Conservation (phyloP, 495 filamentous ascomycete genomes). For the Aspergillus sclerotioniger region DNA sequence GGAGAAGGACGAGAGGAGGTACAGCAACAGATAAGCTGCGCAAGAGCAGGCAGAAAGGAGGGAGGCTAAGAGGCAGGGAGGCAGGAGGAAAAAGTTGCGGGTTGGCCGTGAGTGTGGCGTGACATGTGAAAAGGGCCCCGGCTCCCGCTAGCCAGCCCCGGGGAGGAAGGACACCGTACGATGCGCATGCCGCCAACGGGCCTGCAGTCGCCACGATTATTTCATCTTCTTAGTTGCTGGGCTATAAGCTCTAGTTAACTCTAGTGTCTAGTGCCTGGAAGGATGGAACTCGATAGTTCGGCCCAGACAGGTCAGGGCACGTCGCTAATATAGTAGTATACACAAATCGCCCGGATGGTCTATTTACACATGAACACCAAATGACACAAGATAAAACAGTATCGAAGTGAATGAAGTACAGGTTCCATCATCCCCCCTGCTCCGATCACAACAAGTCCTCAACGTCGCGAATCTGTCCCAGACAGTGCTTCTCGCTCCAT, state of each 20-base stretch:
- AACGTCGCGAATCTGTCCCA: neutral
- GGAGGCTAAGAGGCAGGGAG: slow-evolving; percentile 10
- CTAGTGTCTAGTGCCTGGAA: too few relatives aligned
- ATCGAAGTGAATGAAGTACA: too few relatives aligned
- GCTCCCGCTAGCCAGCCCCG: neutral
- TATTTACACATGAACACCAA: too few relatives aligned
- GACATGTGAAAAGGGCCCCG: slow-evolving; percentile 7
- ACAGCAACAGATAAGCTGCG: slow-evolving; percentile 9
- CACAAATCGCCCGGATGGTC: too few relatives aligned
- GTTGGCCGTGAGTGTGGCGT: slow-evolving; percentile 22
- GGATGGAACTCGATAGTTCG: too few relatives aligned
- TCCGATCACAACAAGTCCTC: neutral
- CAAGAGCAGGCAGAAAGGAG: neutral
- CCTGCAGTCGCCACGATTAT: too few relatives aligned
- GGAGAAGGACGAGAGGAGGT: slow-evolving; percentile 5
- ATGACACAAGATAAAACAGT: too few relatives aligned
- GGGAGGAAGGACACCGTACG: slow-evolving; percentile 9
- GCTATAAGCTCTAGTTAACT: too few relatives aligned
- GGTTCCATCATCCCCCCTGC: neutral
- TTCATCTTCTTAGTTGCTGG: too few relatives aligned
- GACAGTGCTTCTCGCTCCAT: slow-evolving; percentile 18
- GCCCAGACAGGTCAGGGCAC: too few relatives aligned
- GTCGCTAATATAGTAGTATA: too few relatives aligned
- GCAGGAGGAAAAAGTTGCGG: slow-evolving; percentile 10
- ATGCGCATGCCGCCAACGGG: neutral